Evolutionary conservation across 306 rosid species (phyloP), one percentile per base, ranked within the genome.

Genomic region (Quercus ilex): DNA sequence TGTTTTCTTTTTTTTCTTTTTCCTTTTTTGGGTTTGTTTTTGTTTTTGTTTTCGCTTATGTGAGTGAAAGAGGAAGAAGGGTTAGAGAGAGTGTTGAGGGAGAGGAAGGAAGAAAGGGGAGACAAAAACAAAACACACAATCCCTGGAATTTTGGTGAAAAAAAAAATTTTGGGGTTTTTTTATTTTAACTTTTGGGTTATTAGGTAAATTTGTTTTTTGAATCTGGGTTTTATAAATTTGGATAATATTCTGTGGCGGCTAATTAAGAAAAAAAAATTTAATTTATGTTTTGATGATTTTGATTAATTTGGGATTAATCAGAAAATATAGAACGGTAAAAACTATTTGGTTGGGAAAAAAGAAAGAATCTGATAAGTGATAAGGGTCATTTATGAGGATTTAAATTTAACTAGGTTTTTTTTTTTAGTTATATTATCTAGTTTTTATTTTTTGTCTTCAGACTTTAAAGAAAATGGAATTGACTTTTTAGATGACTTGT

Each of bases 81-180:
- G 15, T 49, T 13, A 49, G 53, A 79, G 60, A 43, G 71, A 57
- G 69, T 51, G 26, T 26, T 26, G 76, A 63, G 23, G 55, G 41
- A 64, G 25, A 8, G 33, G 25, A 49, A 51, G 23, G 63, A 57
- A 43, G 58, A 31, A 56, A 25, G 10, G 65, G 21, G 11, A 35
- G 62, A 38, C 9, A 41, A 41, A 38, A 38, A 2, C 46, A 41
- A 41, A 41, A 41, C 0, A n/a, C 13, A 14, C 63, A 72, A 57
- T 75, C 63, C 77, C 89, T 51, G 89, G 65, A 79, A 82, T 81
- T 81, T 75, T 77, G 86, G 84, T 23, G 69, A 41, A 71, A 62
- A 64, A 49, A 41, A 41, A 41, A 35, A 7, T 2, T 8, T 68
- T 67, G 67, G 85, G 80, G 1, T 49, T 43, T 85, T 85, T 85